Percentiles rank a stretch among this genome's conserved stretches.
phyloP scores from a whole-genome alignment of 2,329 filamentous ascomycete genomes.

The Aspergillus chevalieri region DNA sequence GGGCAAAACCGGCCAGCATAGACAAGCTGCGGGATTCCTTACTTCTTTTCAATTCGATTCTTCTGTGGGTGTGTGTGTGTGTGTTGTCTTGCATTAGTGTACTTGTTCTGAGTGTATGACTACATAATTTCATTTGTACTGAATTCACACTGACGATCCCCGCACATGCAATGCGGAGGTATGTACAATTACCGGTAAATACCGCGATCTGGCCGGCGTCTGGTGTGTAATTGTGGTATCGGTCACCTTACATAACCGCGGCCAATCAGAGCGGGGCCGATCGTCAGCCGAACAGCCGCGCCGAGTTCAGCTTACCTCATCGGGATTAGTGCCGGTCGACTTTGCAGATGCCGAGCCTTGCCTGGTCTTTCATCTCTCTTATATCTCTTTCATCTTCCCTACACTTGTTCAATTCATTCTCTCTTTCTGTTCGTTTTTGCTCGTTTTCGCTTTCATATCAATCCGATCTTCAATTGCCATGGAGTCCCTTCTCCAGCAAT shows the following conservation, averaged over 20 bases:
- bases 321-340: conserved; percentile 9
- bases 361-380: conserved; percentile 13
- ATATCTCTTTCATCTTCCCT: not conserved
- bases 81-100: too few species aligned
- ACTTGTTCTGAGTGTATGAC: not conserved
- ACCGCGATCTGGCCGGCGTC: not conserved
- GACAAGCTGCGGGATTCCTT: too few species aligned
- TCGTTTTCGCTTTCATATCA: not conserved
- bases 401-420: not conserved
- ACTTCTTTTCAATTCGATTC: too few species aligned
- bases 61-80: too few species aligned
- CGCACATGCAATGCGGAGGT: too few species aligned
- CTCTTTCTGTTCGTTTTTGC: not conserved
- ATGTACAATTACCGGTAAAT: not conserved
- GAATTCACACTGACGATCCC: too few species aligned
- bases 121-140: not conserved
- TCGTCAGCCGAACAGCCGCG: conserved; percentile 8
- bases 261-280: conserved; percentile 12
- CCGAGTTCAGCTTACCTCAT: conserved; percentile 1
- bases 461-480: conserved; percentile 44
- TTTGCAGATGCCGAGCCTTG: conserved; percentile 5
- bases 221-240: not conserved
- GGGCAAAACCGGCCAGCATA: too few species aligned
- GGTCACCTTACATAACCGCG: not conserved
- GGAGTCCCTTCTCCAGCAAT: conserved; percentile 93